A percentile compares a stretch with the other conserved stretches of the same genome.
Evolutionary conservation across 768 basidiomycete genomes (phyloP).

Genomic region (Symmetrospora coprosmae): DNA sequence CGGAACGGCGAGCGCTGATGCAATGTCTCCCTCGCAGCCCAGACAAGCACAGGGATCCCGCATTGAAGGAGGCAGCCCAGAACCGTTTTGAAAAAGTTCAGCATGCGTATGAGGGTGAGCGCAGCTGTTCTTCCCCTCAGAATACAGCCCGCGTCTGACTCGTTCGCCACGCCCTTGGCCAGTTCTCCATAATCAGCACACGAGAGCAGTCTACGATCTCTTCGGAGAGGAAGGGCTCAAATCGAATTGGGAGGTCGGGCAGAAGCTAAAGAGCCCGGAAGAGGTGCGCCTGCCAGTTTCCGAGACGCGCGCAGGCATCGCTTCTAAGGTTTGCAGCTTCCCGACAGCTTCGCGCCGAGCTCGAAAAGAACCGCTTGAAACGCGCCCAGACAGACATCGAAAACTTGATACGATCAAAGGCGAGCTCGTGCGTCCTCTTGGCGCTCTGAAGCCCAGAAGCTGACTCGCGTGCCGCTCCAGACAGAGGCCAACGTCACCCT

Average conservation of each 20-base stretch:
- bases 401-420: conserved; percentile 27
- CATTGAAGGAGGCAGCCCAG: not conserved
- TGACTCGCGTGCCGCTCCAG: not conserved
- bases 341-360: conserved; percentile 29
- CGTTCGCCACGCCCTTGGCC: too few species aligned
- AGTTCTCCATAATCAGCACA: conserved; percentile 45
- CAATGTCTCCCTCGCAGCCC: not conserved
- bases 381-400: conserved; percentile 28
- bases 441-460: not conserved
- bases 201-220: conserved; percentile 56
- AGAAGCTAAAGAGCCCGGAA: conserved; percentile 35
- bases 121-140: too few species aligned
- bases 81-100: conserved; percentile 1
- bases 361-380: conserved; percentile 24
- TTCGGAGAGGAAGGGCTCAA: conserved; percentile 46
- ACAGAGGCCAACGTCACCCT: conserved; percentile 7
- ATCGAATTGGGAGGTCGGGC: conserved; percentile 38
- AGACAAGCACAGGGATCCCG: conserved; percentile 4
- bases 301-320: not conserved
- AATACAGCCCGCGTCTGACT: too few species aligned
- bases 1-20: too few species aligned
- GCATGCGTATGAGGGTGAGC: conserved; percentile 12
- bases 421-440: conserved; percentile 9
- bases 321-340: not conserved
- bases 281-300: conserved; percentile 32